A percentile compares a stretch with the other conserved stretches of the same genome.
These are phyloP conservation scores for Colletotrichum limetticola DNA, from an alignment of 2,329 filamentous ascomycete genomes.

Conservation along the genomic window DNA sequence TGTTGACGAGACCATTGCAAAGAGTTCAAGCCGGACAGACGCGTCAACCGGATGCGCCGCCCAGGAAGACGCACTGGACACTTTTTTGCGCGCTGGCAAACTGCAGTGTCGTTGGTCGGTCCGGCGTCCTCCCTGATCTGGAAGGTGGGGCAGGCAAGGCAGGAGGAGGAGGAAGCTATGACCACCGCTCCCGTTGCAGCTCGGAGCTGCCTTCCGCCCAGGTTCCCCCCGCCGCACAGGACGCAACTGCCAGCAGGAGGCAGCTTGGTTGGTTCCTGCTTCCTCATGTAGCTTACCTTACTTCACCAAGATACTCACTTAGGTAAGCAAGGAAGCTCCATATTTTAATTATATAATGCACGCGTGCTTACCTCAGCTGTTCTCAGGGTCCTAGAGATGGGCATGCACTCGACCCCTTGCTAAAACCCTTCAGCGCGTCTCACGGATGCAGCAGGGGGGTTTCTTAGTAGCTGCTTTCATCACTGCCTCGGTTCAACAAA, in stretches of 20 bases:
- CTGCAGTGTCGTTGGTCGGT: not conserved
- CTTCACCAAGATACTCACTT: too few relatives aligned
- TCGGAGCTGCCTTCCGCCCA: slow-evolving; percentile 6
- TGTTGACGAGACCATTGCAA: not conserved
- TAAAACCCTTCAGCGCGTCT: not conserved
- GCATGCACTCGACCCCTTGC: not conserved
- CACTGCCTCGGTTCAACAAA: not conserved
- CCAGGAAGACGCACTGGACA: not conserved
- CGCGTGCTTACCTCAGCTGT: not conserved
- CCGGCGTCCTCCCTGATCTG: slow-evolving; percentile 23
- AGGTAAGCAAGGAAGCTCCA: not conserved
- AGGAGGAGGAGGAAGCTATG: slow-evolving; percentile 22
- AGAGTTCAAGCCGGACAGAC: not conserved
- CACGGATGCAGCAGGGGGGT: not conserved
- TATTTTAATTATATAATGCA: not conserved
- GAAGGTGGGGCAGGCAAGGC: slow-evolving; percentile 23
- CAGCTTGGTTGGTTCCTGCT: not conserved
- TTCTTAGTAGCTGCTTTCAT: not conserved
- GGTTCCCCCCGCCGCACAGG: not conserved
- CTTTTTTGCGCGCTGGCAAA: not conserved
- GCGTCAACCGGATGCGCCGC: not conserved
- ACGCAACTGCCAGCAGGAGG: not conserved
- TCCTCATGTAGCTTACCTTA: not conserved
- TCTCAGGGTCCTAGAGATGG: not conserved
- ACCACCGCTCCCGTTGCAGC: slow-evolving; percentile 15